A percentile compares a stretch with the other conserved stretches of the same genome.
Conservation (phyloP, 202 grass and related monocot species). For the Miscanthus sacchariflorus region DNA sequence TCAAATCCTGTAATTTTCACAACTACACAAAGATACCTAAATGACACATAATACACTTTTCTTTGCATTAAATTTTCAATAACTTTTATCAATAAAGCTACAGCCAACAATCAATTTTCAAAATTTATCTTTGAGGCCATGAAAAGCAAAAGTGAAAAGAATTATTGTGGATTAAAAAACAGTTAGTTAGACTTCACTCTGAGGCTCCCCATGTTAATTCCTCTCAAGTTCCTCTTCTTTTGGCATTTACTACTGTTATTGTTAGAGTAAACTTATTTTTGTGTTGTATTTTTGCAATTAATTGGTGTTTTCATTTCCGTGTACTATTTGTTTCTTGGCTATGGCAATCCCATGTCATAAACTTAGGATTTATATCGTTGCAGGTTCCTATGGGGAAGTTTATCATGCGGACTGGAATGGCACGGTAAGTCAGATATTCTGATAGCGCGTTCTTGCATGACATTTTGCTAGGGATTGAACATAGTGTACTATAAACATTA, state of each 20-base stretch:
- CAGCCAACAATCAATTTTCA: not conserved
- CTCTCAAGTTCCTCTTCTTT: slow-evolving; percentile 19
- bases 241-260: not conserved
- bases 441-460: slow-evolving; percentile 26
- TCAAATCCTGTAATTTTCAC: not conserved
- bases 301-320: slow-evolving; percentile 24
- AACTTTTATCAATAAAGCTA: slow-evolving; percentile 5
- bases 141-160: not conserved
- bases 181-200: slow-evolving; percentile 18
- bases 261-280: slow-evolving; percentile 22
- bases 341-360: slow-evolving; percentile 32
- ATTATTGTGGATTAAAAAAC: not conserved
- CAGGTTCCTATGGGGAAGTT: slow-evolving; percentile 96
- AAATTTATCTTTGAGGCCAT: slow-evolving; percentile 25
- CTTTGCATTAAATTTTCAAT: not conserved
- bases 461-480: slow-evolving; percentile 22
- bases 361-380: slow-evolving; percentile 24
- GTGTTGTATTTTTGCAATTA: slow-evolving; percentile 19
- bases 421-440: slow-evolving; percentile 78
- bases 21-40: not conserved
- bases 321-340: slow-evolving; percentile 14
- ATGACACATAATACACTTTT: not conserved
- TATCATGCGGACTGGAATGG: slow-evolving; percentile 99
- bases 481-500: slow-evolving; percentile 23
- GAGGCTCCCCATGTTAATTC: slow-evolving; percentile 5